phyloP scores from a whole-genome alignment of 805 yeast genomes.

The Hanseniaspora hatyaiensis region DNA sequence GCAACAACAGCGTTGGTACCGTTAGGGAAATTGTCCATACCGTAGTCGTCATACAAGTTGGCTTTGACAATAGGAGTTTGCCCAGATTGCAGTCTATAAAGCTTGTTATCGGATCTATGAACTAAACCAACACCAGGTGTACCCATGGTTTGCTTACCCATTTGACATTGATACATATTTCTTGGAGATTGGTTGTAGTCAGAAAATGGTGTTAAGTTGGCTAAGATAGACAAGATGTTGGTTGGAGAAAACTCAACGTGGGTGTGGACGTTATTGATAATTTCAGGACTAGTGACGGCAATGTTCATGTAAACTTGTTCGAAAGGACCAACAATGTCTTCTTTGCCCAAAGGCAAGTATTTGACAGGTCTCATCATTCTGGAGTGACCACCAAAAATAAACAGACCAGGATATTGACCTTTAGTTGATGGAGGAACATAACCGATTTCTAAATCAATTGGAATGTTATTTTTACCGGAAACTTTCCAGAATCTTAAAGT shows the following conservation, averaged over 20 bases:
- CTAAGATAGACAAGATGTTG: conserved; percentile 83
- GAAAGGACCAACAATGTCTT: conserved; percentile 89
- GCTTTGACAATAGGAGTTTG: conserved; percentile 97
- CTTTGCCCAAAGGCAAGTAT: conserved; percentile 71
- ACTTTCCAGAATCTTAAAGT: conserved; percentile 89
- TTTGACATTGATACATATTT: conserved; percentile 99
- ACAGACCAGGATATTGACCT: conserved; percentile 96
- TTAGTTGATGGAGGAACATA: conserved; percentile 90
- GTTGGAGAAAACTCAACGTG: conserved; percentile 96
- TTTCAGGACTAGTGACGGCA: conserved; percentile 89
- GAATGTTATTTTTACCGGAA: conserved; percentile 54
- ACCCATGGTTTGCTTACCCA: conserved; percentile 99
- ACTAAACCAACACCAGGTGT: conserved; percentile 93
- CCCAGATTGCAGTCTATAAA: conserved; percentile 85
- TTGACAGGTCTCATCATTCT: conserved; percentile 94
- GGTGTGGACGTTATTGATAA: conserved; percentile 64
- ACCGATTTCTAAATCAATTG: conserved; percentile 81
- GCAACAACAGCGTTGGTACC: conserved; percentile 98
- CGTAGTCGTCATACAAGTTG: conserved; percentile 83
- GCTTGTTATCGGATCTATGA: conserved; percentile 88
- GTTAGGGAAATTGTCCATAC: conserved; percentile 96
- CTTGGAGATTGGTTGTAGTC: conserved; percentile 98
- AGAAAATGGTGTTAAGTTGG: conserved; percentile 94
- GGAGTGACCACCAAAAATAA: conserved; percentile 79
- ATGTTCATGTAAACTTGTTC: conserved; percentile 95